Evolutionary conservation across 306 rosid species (phyloP), one percentile per base, ranked within the genome.

Genomic region (Ziziphus jujuba): DNA sequence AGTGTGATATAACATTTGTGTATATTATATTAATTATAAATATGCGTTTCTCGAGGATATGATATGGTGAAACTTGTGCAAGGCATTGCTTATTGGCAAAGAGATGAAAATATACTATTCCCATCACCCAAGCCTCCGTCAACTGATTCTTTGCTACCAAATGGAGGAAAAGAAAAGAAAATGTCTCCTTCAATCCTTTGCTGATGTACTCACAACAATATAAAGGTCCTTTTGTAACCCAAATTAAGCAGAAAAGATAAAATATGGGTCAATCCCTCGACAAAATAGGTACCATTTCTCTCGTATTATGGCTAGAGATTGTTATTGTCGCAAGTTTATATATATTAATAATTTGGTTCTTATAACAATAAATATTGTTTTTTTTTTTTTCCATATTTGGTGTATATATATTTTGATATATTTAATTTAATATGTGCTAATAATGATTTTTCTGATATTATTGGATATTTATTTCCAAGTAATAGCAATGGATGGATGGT

Each of bases 231-330:
- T 16, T 17, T 3, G 2, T 14, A 50, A 3, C 20, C 23, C 21
- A 50, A 49, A 49, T 49, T 16, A 49, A 17, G 54, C n/a, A 50
- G 21, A 16, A n/a, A n/a, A 16, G 10, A 16, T 16, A n/a, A 49
- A 59, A 45, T 5, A 81, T 89, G 96, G 91, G 91, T 7, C 71
- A 72, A 16, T 52, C 87, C 79, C 75, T 82, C 31, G 62, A 40
- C 74, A 81, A 74, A 67, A 24, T 69, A 9, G 31, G 16, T 19
- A 61, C 53, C 16, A 16, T 58, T 38, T 64, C 62, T 71, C 63
- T 53, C 75, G n/a, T 16, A 66, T 57, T 15, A 20, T 20, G 28
- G 11, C 6, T 13, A 43, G 19, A 14, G 7, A 14, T 5, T 5
- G 50, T n/a, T 16, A 6, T 23, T 16, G 6, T 31, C 19, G 5